Conservation (phyloP, 768 basidiomycete genomes). For the Chlorophyllum brunneum region DNA sequence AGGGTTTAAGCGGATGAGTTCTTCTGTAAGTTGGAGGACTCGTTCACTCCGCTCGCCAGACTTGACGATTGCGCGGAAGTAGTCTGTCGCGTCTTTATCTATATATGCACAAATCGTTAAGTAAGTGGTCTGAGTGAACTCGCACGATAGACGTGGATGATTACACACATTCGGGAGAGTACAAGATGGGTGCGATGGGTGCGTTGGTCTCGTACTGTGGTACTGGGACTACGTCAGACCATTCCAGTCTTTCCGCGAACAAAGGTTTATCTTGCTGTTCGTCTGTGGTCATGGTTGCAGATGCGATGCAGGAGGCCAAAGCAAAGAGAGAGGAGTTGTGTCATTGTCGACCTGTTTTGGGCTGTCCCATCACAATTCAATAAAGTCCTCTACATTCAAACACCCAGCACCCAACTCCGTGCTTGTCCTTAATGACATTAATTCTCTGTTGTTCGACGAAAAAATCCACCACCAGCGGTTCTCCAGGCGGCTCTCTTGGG, state of each 20-base stretch:
- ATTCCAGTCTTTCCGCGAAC: constrained; percentile 65
- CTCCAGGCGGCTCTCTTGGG: no score
- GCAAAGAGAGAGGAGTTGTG: not conserved
- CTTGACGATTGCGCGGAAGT: constrained; percentile 84
- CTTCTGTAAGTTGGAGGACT: constrained; percentile 84
- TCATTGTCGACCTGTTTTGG: no score
- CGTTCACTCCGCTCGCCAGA: constrained; percentile 74
- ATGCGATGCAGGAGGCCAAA: not conserved
- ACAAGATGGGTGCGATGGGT: constrained; percentile 91
- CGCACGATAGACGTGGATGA: not conserved
- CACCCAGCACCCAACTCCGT: no score
- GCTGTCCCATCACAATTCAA: no score
- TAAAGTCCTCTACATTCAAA: no score
- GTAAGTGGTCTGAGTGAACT: not conserved
- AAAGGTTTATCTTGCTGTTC: constrained; percentile 22
- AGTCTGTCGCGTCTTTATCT: constrained; percentile 94
- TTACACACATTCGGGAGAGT: constrained; percentile 78
- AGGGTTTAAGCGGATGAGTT: constrained; percentile 87
- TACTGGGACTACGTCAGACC: constrained; percentile 77
- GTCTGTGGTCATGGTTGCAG: not conserved
- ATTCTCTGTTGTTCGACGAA: no score
- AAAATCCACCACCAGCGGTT: no score
- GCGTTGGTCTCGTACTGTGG: constrained; percentile 75
- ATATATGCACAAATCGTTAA: constrained; percentile 4
- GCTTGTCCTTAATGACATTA: no score